Percentiles rank a stretch among this genome's conserved stretches.
Evolutionary conservation across 2,329 filamentous ascomycete genomes (phyloP).

Genomic region (Colletotrichum spinosum): DNA sequence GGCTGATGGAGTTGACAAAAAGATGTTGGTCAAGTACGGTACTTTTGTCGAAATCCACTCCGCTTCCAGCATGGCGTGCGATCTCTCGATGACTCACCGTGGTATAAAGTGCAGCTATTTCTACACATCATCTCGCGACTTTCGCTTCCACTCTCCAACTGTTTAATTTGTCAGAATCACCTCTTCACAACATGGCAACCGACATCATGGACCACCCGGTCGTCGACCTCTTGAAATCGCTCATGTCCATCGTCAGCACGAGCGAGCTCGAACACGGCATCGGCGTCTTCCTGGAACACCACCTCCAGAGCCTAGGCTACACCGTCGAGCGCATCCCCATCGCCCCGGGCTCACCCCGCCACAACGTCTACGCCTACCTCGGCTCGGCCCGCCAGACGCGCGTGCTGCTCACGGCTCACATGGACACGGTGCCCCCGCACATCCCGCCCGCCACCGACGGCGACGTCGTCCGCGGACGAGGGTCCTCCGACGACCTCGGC

Average conservation of each 20-base stretch:
- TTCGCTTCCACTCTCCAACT: no score
- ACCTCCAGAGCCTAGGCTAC: slow-evolving; percentile 47
- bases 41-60: no score
- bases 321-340: slow-evolving; percentile 51
- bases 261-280: slow-evolving; percentile 52
- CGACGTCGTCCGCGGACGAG: slow-evolving; percentile 59
- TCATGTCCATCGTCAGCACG: slow-evolving; percentile 51
- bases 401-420: slow-evolving; percentile 49
- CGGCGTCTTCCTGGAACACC: slow-evolving; percentile 47
- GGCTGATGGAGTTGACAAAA: no score
- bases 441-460: slow-evolving; percentile 59
- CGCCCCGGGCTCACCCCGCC: slow-evolving; percentile 44
- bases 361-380: slow-evolving; percentile 54
- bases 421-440: slow-evolving; percentile 60
- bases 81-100: no score
- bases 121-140: no score
- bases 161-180: no score
- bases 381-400: slow-evolving; percentile 45
- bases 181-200: not conserved
- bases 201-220: slow-evolving; percentile 39
- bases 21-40: no score
- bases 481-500: slow-evolving; percentile 50
- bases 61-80: no score
- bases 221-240: slow-evolving; percentile 45
- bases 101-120: no score